Evolutionary conservation across 1,139 yeast genomes (phyloP).

Genomic region (Debaryomyces sp.): DNA sequence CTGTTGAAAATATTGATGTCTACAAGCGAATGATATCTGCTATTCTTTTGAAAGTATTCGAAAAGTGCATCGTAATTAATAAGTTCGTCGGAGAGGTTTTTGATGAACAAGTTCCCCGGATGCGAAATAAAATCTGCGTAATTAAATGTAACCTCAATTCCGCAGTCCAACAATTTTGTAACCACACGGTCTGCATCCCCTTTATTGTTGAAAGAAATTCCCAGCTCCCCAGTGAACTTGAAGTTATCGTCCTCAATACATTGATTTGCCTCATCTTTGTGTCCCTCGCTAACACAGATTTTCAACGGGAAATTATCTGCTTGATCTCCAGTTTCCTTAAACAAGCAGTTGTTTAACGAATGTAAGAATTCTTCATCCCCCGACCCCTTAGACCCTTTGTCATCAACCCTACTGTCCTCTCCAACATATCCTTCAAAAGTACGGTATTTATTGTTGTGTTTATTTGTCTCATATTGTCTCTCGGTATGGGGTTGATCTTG

Average conservation of each 20-base stretch:
- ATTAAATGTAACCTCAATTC: slow-evolving; percentile 18
- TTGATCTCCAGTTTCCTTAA: slow-evolving; percentile 3
- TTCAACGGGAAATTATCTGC: slow-evolving; percentile 11
- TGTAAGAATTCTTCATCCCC: background rate
- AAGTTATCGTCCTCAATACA: slow-evolving; percentile 7
- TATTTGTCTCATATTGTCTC: background rate
- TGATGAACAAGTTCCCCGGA: slow-evolving; percentile 66
- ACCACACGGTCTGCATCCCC: slow-evolving; percentile 10
- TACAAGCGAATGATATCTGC: slow-evolving; percentile 28
- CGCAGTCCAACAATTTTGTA: slow-evolving; percentile 7
- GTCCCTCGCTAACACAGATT: slow-evolving; percentile 4
- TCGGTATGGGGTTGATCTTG: background rate
- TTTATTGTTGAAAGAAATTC: slow-evolving; percentile 5
- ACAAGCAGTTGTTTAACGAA: slow-evolving; percentile 9
- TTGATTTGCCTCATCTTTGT: slow-evolving; percentile 4
- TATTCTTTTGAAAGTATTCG: slow-evolving; percentile 26
- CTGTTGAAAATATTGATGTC: slow-evolving; percentile 33
- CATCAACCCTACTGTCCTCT: background rate
- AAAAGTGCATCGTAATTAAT: slow-evolving; percentile 23
- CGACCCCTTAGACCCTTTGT: background rate
- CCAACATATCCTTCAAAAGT: background rate
- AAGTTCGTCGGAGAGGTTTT: slow-evolving; percentile 36
- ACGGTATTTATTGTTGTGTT: background rate
- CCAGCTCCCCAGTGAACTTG: slow-evolving; percentile 6
- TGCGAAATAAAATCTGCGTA: slow-evolving; percentile 55